Evolutionary conservation across 2,329 filamentous ascomycete species (phyloP), one percentile per base, ranked within the genome.

Genomic region (Ceratocystis ficicola): DNA sequence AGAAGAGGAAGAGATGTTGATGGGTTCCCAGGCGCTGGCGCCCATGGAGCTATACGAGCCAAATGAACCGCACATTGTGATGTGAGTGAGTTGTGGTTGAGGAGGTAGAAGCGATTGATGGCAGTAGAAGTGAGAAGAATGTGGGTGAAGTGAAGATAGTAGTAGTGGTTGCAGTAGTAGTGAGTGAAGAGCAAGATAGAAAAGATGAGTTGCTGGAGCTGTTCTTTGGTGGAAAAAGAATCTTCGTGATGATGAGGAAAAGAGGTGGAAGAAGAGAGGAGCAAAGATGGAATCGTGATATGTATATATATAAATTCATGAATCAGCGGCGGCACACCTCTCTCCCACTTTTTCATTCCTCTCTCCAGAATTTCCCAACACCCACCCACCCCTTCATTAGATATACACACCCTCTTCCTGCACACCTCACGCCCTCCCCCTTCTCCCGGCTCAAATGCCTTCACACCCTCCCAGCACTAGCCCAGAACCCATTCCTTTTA

Each of bases 31-130:
- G 73, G 76, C 75, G 74, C 80, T 75, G 69, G 77, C 79, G 77
- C 78, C 79, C 73, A 80, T 81, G 65, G 78, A 80, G 64, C 78
- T 76, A 73, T 78, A 80, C 68, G 79, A 77, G 70, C 77, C 76
- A 72, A 78, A 80, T 68, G 79, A 77, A 71, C 77, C 77, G 74
- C 77, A 81, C 80, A 81, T 81, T 72, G 70, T 69, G 65, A 67
- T 63, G 57, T 67, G 57, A 32, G 30, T 44, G 57, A 57, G 28
- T 10, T 20, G 46, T 25, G 2, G 7, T 22, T 55, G 22, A 63
- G 25, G 7, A 12, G 15, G 25, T 30, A 8, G 20, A 57, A 28
- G 50, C 4, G 10, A 57, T 57, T 61, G 59, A 41, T 61, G 28
- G 41, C 17, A 8, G 22, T 15, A 44, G 30, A 44, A 62, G 28